A percentile compares a stretch with the other conserved stretches of the same genome.
Conservation (phyloP, 129 eudicot species). For the Saussurea involucrata region DNA sequence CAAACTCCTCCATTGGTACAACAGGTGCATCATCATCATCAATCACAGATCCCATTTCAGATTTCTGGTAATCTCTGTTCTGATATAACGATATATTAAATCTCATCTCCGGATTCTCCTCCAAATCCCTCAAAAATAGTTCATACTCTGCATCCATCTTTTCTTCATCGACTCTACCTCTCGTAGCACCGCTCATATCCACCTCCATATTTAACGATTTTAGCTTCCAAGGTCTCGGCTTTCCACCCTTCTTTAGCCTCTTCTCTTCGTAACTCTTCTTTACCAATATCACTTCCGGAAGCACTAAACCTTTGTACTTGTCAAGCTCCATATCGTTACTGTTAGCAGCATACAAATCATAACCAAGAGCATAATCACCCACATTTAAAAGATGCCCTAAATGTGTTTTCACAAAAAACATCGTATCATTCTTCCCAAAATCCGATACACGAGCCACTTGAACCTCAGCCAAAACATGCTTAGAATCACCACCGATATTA, state of each 20-base stretch:
- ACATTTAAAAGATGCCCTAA: constrained; percentile 52
- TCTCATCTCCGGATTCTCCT: constrained; percentile 66
- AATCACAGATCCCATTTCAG: constrained; percentile 46
- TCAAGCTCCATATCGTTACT: constrained; percentile 56
- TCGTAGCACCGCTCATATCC: constrained; percentile 31
- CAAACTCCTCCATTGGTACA: constrained; percentile 57
- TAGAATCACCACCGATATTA: constrained; percentile 39
- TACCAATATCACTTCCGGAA: constrained; percentile 52
- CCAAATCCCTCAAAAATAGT: constrained; percentile 55
- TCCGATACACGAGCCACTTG: constrained; percentile 63
- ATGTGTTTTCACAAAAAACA: constrained; percentile 45
- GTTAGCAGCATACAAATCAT: constrained; percentile 53
- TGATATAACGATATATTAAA: constrained; percentile 53
- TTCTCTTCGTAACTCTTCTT: constrained; percentile 76
- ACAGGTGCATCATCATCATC: constrained; percentile 50
- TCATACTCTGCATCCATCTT: constrained; percentile 56
- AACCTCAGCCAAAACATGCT: constrained; percentile 51
- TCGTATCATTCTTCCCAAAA: constrained; percentile 48
- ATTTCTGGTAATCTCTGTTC: constrained; percentile 51
- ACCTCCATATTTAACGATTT: constrained; percentile 55
- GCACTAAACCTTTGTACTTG: constrained; percentile 47
- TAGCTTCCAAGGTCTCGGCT: constrained; percentile 70
- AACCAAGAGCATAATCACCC: constrained; percentile 72
- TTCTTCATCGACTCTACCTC: constrained; percentile 39
- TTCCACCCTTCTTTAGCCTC: constrained; percentile 46